phyloP scores from a whole-genome alignment of 2,329 filamentous ascomycete genomes.

The Magnaporthiopsis poae region DNA sequence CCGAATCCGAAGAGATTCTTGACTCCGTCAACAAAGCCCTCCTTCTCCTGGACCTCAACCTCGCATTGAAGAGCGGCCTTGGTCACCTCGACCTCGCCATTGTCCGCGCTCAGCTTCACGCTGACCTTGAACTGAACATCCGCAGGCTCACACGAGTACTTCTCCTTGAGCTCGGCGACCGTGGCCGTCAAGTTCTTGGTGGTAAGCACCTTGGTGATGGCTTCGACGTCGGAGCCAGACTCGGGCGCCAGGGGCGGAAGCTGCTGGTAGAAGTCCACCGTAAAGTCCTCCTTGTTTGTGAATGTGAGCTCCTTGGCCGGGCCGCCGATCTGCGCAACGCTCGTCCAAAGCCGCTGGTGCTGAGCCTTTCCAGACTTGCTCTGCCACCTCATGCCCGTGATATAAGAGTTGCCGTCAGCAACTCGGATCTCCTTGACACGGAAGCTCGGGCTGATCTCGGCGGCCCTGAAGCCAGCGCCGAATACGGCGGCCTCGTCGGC shows the following conservation, averaged over 20 bases:
- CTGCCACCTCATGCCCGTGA: slow-evolving; percentile 66
- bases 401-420: slow-evolving; percentile 65
- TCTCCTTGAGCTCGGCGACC: slow-evolving; percentile 66
- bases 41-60: slow-evolving; percentile 61
- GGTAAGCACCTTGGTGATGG: slow-evolving; percentile 54
- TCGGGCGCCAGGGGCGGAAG: slow-evolving; percentile 27
- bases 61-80: slow-evolving; percentile 78
- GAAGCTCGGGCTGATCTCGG: slow-evolving; percentile 86
- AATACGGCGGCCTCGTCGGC: slow-evolving; percentile 94
- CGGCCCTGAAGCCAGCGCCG: slow-evolving; percentile 88
- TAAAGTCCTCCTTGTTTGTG: slow-evolving; percentile 71
- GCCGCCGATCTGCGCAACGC: slow-evolving; percentile 63
- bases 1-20: slow-evolving; percentile 96
- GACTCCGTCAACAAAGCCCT: slow-evolving; percentile 79
- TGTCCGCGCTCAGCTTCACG: slow-evolving; percentile 59
- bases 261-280: slow-evolving; percentile 69
- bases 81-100: slow-evolving; percentile 70
- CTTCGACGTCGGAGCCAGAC: slow-evolving; percentile 38
- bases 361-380: slow-evolving; percentile 58
- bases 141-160: slow-evolving; percentile 63
- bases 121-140: slow-evolving; percentile 74
- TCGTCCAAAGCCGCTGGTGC: slow-evolving; percentile 74
- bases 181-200: slow-evolving; percentile 81
- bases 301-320: slow-evolving; percentile 77
- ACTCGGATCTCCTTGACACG: slow-evolving; percentile 92